phyloP scores from a whole-genome alignment of 805 yeast genomes.

The Myxozyma udenii region DNA sequence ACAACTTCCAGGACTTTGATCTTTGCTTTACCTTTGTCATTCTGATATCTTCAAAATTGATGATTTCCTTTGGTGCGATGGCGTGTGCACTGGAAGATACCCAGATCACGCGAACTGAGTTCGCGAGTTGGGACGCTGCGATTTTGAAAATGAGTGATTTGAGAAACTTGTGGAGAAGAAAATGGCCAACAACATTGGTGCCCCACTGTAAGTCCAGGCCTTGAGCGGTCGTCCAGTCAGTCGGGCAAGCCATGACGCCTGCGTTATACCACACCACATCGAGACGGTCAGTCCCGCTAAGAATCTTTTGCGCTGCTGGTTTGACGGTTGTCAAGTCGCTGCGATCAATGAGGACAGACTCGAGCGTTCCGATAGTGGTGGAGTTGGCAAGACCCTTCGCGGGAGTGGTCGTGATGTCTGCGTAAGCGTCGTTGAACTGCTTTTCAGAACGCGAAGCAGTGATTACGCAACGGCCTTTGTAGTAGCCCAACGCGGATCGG shows the following conservation, averaged over 20 bases:
- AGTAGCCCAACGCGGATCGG: too few relatives aligned
- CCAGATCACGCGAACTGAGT: conserved; percentile 44
- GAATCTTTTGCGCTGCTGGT: conserved; percentile 39
- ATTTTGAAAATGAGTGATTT: conserved; percentile 42
- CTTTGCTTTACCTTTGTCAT: conserved; percentile 31
- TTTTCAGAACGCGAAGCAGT: conserved; percentile 9
- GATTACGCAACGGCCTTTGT: conserved; percentile 14
- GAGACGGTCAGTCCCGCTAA: conserved; percentile 34
- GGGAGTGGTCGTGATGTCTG: conserved; percentile 4
- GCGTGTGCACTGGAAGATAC: conserved; percentile 41
- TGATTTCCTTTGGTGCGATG: conserved; percentile 37
- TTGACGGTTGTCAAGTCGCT: conserved; percentile 37
- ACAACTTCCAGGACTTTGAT: conserved; percentile 26
- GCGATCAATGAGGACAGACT: conserved; percentile 15
- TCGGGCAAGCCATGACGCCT: conserved; percentile 40
- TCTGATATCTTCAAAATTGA: conserved; percentile 38
- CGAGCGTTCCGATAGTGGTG: conserved; percentile 9
- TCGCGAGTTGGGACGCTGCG: conserved; percentile 30
- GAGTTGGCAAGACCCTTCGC: neutral
- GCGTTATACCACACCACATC: conserved; percentile 46
- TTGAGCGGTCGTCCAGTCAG: conserved; percentile 39
- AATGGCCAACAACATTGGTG: conserved; percentile 49
- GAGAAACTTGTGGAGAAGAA: conserved; percentile 43
- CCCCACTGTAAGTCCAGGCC: conserved; percentile 49
- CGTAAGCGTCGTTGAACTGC: conserved; percentile 6